Evolutionary conservation across 768 basidiomycete genomes (phyloP).

Genomic region (Calocera cornea): DNA sequence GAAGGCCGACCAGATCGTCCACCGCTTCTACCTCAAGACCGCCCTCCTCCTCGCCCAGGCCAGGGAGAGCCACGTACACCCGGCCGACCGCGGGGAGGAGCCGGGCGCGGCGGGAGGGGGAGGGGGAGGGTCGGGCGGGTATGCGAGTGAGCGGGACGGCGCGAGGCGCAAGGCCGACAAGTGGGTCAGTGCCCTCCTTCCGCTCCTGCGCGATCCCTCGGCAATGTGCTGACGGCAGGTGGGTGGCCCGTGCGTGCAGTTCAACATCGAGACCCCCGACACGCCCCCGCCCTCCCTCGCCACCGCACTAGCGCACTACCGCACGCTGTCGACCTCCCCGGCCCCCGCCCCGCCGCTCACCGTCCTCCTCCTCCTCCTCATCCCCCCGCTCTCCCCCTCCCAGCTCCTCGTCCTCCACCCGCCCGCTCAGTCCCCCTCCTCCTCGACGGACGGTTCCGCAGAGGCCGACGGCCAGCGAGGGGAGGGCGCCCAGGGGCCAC

Average conservation of each 20-base stretch:
- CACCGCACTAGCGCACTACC: not conserved
- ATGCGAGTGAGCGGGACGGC: not conserved
- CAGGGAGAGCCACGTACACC: not conserved
- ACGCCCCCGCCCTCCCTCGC: not conserved
- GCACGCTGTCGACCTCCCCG: not conserved
- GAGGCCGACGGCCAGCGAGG: no score
- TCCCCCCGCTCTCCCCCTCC: not conserved
- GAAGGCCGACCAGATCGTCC: not conserved
- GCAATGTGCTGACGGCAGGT: no score
- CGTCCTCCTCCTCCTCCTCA: not conserved
- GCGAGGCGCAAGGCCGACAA: not conserved
- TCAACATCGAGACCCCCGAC: conserved; percentile 3
- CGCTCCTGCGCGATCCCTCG: no score
- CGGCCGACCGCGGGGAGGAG: not conserved
- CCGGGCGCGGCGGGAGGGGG: not conserved
- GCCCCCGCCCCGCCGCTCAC: not conserved
- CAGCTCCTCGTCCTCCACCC: conserved; percentile 2
- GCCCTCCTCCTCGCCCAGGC: not conserved
- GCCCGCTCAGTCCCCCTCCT: not conserved
- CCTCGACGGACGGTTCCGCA: no score
- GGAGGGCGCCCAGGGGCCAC: not conserved
- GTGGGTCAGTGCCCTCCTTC: not conserved
- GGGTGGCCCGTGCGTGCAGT: no score
- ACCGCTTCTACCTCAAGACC: not conserved
- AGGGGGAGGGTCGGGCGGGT: not conserved